phyloP scores from a whole-genome alignment of 2,329 filamentous ascomycete genomes.

The Zymoseptoria pseudotritici region DNA sequence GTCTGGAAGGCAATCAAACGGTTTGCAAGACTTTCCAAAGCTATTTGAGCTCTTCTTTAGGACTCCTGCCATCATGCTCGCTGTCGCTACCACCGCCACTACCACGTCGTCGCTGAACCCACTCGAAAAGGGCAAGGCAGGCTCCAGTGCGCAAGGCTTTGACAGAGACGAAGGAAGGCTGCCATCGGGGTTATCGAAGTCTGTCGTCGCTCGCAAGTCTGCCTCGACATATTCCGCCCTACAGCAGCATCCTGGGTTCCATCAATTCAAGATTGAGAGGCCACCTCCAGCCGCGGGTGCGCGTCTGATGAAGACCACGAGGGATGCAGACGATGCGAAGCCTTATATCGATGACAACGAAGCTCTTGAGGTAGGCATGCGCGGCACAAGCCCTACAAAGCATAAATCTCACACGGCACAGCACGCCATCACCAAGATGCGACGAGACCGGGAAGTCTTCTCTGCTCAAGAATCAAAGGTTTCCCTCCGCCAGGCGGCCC shows the following conservation, averaged over 20 bases:
- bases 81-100: background rate
- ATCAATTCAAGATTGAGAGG: background rate
- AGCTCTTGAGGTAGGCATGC: conserved; percentile 12
- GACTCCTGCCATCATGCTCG: background rate
- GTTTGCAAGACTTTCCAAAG: background rate
- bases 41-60: background rate
- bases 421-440: conserved; percentile 11
- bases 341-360: background rate
- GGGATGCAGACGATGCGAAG: background rate
- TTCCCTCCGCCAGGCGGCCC: background rate
- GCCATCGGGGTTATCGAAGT: background rate
- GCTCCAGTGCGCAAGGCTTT: background rate
- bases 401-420: conserved; percentile 10
- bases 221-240: background rate
- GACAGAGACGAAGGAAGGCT: background rate
- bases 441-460: conserved; percentile 4
- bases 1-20: background rate
- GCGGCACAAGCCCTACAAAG: conserved; percentile 1
- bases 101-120: background rate
- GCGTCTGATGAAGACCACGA: background rate
- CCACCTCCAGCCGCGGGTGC: conserved; percentile 1
- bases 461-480: background rate
- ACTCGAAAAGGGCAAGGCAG: background rate
- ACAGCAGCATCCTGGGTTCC: background rate
- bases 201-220: background rate